Evolutionary conservation across 768 basidiomycete species (phyloP), one percentile per base, ranked within the genome.

Genomic region (Rhizopogon rudus): DNA sequence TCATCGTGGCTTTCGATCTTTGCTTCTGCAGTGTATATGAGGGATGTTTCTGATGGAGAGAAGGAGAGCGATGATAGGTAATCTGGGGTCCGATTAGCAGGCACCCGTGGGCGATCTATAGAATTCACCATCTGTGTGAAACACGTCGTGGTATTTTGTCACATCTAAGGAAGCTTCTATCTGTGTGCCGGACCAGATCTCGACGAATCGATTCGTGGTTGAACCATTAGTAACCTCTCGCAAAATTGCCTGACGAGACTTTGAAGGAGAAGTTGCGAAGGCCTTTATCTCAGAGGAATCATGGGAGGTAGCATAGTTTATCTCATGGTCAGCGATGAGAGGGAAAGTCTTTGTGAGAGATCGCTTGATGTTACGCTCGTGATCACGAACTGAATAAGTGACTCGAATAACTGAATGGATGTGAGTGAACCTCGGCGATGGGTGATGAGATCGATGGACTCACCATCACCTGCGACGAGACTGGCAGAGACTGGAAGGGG

Each of bases 11-110:
- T 50, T 3, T 58, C 57, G 7, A 60, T 53, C 13, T 79, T 82
- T 0, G 67, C 75, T 61, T 88, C 87, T 2, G 86, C 87, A 3
- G 76, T 75, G 57, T 88, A 89, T 13, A 86, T 60, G 9, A 88
- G 60, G 0, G 77, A 73, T 3, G 70, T 66, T 55, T 84, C 81
- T 2, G 78, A 74, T 0, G 77, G 75, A 4, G 81, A 76, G 65
- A 88, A 88, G 0, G 75, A 72, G 12, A 86, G 66, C 0, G 78
- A 76, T 3, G 74, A 74, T 14, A 86, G 61, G 52, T 70, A 75
- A 51, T 84, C 86, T 88, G 54, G 10, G n/a, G 37, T 44, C 10
- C 1, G 10, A 28, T 37, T n/a, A 51, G 10, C 35, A n/a, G 28
- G 45, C 7, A 28, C 28, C 48, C 10, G 9, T 7, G 25, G n/a